A percentile compares a stretch with the other conserved stretches of the same genome.
Conservation (phyloP, 805 yeast species). For the Ogataea minuta region DNA sequence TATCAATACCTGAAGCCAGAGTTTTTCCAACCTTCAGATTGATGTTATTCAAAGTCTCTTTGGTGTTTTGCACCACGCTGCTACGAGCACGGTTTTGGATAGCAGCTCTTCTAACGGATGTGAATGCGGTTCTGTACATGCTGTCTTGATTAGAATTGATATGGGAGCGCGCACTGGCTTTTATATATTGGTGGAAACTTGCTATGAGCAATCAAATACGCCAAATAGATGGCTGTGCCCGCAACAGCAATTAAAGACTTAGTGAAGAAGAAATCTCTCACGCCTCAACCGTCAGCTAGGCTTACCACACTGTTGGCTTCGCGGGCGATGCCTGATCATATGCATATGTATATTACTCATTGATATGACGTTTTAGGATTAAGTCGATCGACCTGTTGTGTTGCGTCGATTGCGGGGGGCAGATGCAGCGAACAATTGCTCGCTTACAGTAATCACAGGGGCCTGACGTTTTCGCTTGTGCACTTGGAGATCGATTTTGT, state of each 20-base stretch:
- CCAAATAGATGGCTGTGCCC: constrained; percentile 1
- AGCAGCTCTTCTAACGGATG: constrained; percentile 4
- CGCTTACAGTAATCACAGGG: background rate
- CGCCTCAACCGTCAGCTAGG: too few relatives aligned
- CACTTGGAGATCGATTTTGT: too few relatives aligned
- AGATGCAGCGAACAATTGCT: too few relatives aligned
- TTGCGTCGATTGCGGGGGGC: too few relatives aligned
- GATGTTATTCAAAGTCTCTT: constrained; percentile 24
- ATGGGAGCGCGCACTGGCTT: background rate
- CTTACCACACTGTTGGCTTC: too few relatives aligned
- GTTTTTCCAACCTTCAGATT: constrained; percentile 39
- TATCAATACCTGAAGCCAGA: constrained; percentile 41
- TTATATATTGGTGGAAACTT: constrained; percentile 5
- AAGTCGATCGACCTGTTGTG: too few relatives aligned
- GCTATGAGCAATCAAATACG: constrained; percentile 8
- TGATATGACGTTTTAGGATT: too few relatives aligned
- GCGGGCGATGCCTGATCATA: too few relatives aligned
- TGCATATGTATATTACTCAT: too few relatives aligned
- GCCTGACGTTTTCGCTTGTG: background rate
- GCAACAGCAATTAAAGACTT: constrained; percentile 4
- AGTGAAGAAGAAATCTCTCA: background rate
- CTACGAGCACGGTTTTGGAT: constrained; percentile 6
- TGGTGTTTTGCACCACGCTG: constrained; percentile 21
- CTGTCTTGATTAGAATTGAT: background rate
- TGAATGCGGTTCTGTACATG: constrained; percentile 8